Base-by-base conservation (phyloP, 352 stramenopile species). In the Paralagenidium karlingii region DNA sequence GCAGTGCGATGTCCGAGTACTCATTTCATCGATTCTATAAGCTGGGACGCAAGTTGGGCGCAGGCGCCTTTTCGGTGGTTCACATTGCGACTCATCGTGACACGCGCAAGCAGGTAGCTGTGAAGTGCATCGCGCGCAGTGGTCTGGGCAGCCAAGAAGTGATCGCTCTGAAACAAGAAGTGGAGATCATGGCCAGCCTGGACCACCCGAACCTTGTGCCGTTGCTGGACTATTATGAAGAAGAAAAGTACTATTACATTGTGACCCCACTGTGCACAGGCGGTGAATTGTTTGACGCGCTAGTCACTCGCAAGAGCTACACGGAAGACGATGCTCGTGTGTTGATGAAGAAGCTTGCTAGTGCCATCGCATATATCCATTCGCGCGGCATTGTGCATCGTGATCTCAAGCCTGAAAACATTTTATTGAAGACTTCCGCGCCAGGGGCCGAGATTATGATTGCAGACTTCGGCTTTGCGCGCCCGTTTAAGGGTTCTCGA, bases 281-380 rank as follows among this genome's bases (percentile, higher is more conserved):
- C 29, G 83, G 94, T 7, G 93, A 98, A 47, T 63, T 98, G 1
- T 99, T 98, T 65, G 90, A 98, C 43, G 68, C 89, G 25, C 75
- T 99, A 7, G 82, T 96, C 0, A 80, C 95, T 44, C 82, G 91
- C 20, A 92, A 94, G 38, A 86, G 74, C 34, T 98, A 98, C 63
- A 97, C 75, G 5, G 95, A 99, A 54, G 83, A 92, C 34, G 87
- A 98, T 55, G 94, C 94, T 5, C 63, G 92, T 15, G 66, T 85
- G 29, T 63, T 98, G 8, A 83, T 96, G 37, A 63, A 66, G 7
- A 94, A 84, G 30, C 60, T 99, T 10, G 71, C 95, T 7, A 58
- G 91, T 45, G 89, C 87, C 3, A 81, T 98, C 25, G 55, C 70
- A 16, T 96, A 97, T 45, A 78, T 97, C 21, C 94, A 98, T 51